A percentile compares a stretch with the other conserved stretches of the same genome.
These are phyloP conservation scores for Flaveria floridana DNA, from an alignment of 140 eudicot genomes.

Conservation along the genomic window DNA sequence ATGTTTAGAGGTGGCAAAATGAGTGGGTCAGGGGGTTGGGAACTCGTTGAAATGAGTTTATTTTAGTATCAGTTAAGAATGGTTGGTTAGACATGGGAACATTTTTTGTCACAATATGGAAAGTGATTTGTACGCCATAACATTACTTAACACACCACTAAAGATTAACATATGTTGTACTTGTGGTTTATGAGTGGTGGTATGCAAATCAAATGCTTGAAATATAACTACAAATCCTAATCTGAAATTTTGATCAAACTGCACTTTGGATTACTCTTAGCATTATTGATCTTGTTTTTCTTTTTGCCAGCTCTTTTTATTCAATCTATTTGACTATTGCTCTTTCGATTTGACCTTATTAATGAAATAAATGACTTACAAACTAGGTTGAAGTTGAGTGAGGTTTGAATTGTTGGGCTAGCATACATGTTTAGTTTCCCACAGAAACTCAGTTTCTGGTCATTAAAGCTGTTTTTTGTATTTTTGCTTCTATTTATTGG, in stretches of 20 bases:
- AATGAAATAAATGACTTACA: no score
- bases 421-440: no score
- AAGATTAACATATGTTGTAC: neutral
- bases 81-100: neutral
- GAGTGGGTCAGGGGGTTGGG: neutral
- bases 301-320: neutral
- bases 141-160: neutral
- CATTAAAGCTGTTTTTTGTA: no score
- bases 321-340: no score
- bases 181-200: no score
- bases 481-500: no score
- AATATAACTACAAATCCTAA: no score
- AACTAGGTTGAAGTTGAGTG: no score
- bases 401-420: no score
- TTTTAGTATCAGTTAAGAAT: neutral
- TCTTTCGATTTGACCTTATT: no score
- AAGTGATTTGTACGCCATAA: neutral
- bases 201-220: no score
- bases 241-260: neutral
- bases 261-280: neutral
- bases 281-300: neutral
- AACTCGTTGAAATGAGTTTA: neutral
- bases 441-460: no score
- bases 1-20: slow-evolving; percentile 6
- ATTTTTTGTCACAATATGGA: neutral